Base-by-base conservation (phyloP, 306 rosid species). In the Geum urbanum region DNA sequence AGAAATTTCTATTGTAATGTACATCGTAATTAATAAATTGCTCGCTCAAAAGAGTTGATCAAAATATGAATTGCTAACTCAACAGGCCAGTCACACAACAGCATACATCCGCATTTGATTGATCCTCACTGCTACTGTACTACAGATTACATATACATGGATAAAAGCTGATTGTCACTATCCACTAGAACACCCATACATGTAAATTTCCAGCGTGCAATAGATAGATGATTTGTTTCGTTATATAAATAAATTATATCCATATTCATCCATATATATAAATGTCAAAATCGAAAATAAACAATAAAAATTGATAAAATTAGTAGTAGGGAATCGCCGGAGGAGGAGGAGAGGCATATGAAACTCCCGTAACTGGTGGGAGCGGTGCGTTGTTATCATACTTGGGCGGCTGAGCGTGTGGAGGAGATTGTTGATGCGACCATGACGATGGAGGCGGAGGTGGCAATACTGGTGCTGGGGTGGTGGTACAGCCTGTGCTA, bases 301-400 rank as follows among this genome's bases (percentile, higher is more conserved):
- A 10, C 24, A 39, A 19, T 6, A 2, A 32, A 32, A 32, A 63
- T 18, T 43, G 48, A 63, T 9, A 20, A 11, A 52, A 57, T 57
- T 70, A 70, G 54, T 70, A 70, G 45, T 70, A 56, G 35, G 74
- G 74, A 44, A 70, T 57, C 45, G 45, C 56, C 24, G 66, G 74
- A n/a, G 74, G 74, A 55, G 74, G 74, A 70, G 74, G 74, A 70
- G 74, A 70, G 6, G 66, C 65, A 46, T 70, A 70, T 32, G 74
- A 70, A 11, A 70, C 66, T 70, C 74, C 74, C 16, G 24, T n/a
- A 57, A 70, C 65, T 57, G 74, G 81, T 16, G 81, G 81, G 72
- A 77, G 77, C 4, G 77, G 81, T 14, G 56, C 4, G 62, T 24
- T 49, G 62, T 39, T 71, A 43, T 45, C 70, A 7, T 6, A 44